These are phyloP conservation scores for Pichia sp. DNA, from an alignment of 1,139 yeast genomes.

Conservation along the genomic window DNA sequence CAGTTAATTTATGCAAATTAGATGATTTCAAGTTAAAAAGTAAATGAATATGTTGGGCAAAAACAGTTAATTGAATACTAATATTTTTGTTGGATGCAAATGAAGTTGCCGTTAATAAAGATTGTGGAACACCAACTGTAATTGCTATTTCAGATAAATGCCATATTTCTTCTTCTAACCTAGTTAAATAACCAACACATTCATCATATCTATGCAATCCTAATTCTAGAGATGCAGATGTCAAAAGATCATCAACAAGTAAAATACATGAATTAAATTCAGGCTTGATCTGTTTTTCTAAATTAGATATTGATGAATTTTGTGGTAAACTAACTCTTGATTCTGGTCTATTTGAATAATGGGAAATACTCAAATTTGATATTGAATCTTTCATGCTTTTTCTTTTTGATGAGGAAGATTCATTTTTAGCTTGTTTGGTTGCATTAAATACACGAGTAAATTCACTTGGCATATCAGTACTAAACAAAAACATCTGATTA, in stretches of 20 bases:
- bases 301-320: slow-evolving; percentile 35
- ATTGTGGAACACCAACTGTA: slow-evolving; percentile 9
- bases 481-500: slow-evolving; percentile 51
- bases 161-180: slow-evolving; percentile 42
- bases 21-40: slow-evolving; percentile 9
- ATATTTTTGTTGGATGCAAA: background rate
- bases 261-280: slow-evolving; percentile 9
- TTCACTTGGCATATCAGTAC: slow-evolving; percentile 58
- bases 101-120: slow-evolving; percentile 6
- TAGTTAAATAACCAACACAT: slow-evolving; percentile 36
- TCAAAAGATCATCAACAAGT: slow-evolving; percentile 24
- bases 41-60: slow-evolving; percentile 11
- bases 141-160: slow-evolving; percentile 7
- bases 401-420: slow-evolving; percentile 41
- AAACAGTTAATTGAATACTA: slow-evolving; percentile 2
- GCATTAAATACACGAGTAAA: slow-evolving; percentile 53
- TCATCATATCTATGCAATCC: slow-evolving; percentile 26
- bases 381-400: slow-evolving; percentile 40
- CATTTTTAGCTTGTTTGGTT: slow-evolving; percentile 60
- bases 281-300: slow-evolving; percentile 20
- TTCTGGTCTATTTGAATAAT: slow-evolving; percentile 4
- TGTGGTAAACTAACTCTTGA: slow-evolving; percentile 26
- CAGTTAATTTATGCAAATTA: slow-evolving; percentile 3
- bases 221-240: slow-evolving; percentile 24
- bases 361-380: slow-evolving; percentile 33